Evolutionary conservation across 805 yeast genomes (phyloP).

Genomic region (Wickerhamiella dianesei): DNA sequence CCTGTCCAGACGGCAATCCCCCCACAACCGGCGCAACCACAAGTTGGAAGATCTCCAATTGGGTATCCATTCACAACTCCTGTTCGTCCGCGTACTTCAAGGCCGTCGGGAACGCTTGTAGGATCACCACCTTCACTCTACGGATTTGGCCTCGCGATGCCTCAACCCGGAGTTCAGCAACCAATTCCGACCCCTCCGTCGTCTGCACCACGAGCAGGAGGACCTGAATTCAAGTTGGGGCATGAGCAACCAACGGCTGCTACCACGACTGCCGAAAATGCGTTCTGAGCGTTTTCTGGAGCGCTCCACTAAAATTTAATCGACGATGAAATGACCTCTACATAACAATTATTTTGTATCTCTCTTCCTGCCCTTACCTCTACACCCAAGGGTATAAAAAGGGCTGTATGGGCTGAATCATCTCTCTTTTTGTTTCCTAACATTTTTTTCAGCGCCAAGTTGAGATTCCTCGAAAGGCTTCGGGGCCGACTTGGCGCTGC

Average conservation of each 20-base stretch:
- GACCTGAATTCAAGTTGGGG: neutral
- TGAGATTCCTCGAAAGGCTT: constrained; percentile 1
- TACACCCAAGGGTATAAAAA: no score
- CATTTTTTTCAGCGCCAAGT: neutral
- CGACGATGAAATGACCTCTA: neutral
- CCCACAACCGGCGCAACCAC: neutral
- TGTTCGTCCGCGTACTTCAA: neutral
- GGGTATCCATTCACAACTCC: neutral
- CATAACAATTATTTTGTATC: neutral
- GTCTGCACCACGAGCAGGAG: neutral
- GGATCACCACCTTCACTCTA: neutral
- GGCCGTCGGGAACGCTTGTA: neutral
- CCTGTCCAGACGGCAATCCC: no score
- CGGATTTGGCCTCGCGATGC: neutral
- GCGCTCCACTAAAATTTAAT: neutral
- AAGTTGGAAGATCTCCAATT: neutral
- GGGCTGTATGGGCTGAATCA: neutral
- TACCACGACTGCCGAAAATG: neutral
- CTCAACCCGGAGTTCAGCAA: neutral
- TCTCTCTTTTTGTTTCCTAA: neutral
- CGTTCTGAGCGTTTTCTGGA: neutral
- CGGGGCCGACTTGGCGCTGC: neutral
- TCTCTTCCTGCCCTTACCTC: neutral
- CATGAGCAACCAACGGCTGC: neutral
- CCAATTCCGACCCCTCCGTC: neutral